Conservation (phyloP, 1,284 basidiomycete genomes). For the Cronartium quercuum region DNA sequence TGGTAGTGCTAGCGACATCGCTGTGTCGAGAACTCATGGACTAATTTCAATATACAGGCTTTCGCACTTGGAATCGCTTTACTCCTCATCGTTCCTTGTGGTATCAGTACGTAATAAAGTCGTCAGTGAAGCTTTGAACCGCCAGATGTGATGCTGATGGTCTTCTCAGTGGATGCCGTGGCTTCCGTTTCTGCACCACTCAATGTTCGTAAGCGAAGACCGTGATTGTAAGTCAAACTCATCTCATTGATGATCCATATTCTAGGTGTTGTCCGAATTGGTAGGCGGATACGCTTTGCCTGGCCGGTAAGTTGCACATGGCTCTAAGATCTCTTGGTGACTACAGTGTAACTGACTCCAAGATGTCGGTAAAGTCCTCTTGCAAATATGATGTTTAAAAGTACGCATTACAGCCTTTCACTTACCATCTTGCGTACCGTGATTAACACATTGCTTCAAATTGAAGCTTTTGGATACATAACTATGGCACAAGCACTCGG, state of each 20-base stretch:
- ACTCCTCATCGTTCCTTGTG: constrained; percentile 21
- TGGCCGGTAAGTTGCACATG: constrained; percentile 10
- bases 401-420: not conserved
- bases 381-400: constrained; percentile 37
- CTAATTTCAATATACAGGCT: not conserved
- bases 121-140: not conserved
- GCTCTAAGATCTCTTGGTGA: too few species aligned
- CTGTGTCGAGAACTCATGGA: not conserved
- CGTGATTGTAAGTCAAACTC: not conserved
- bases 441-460: not conserved
- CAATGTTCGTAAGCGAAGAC: not conserved
- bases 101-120: constrained; percentile 7
- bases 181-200: constrained; percentile 19
- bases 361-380: constrained; percentile 1
- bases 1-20: too few species aligned
- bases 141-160: not conserved
- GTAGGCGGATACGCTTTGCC: constrained; percentile 31
- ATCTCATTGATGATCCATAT: not conserved
- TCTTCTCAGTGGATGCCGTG: constrained; percentile 11
- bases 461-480: constrained; percentile 34
- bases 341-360: not conserved
- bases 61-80: constrained; percentile 22
- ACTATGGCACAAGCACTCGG: constrained; percentile 30
- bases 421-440: not conserved
- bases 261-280: constrained; percentile 32